Conservation (phyloP, 140 eudicot species). For the Bidens hawaiensis region DNA sequence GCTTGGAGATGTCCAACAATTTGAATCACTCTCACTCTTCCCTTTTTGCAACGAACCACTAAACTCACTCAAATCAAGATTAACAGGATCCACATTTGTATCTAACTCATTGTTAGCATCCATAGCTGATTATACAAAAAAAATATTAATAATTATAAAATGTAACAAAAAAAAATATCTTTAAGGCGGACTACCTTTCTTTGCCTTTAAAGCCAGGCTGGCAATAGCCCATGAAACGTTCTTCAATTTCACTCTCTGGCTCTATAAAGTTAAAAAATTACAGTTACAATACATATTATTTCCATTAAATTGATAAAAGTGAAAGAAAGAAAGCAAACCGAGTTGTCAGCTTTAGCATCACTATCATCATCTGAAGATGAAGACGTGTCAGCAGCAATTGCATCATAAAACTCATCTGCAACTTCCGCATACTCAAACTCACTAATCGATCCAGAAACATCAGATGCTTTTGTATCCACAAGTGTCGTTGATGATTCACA, state of each 20-base stretch:
- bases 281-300: constrained; percentile 7
- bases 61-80: constrained; percentile 50
- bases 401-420: constrained; percentile 82
- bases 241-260: constrained; percentile 62
- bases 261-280: constrained; percentile 36
- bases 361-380: constrained; percentile 41
- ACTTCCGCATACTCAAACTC: constrained; percentile 58
- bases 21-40: constrained; percentile 55
- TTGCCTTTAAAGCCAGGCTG: constrained; percentile 41
- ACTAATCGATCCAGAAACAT: constrained; percentile 41
- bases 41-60: constrained; percentile 73
- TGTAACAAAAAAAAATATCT: not conserved
- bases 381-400: constrained; percentile 69
- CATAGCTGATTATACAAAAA: constrained; percentile 31
- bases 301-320: not conserved
- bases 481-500: constrained; percentile 44
- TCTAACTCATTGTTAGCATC: constrained; percentile 45
- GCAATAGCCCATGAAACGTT: constrained; percentile 85
- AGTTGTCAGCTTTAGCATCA: constrained; percentile 42
- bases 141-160: not conserved
- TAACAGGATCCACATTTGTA: constrained; percentile 42
- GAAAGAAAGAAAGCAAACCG: constrained; percentile 43
- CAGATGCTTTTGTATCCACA: constrained; percentile 50
- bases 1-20: constrained; percentile 92
- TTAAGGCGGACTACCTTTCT: constrained; percentile 45